Base-by-base conservation (phyloP, 768 basidiomycete genomes). In the Gautieria morchelliformis region DNA sequence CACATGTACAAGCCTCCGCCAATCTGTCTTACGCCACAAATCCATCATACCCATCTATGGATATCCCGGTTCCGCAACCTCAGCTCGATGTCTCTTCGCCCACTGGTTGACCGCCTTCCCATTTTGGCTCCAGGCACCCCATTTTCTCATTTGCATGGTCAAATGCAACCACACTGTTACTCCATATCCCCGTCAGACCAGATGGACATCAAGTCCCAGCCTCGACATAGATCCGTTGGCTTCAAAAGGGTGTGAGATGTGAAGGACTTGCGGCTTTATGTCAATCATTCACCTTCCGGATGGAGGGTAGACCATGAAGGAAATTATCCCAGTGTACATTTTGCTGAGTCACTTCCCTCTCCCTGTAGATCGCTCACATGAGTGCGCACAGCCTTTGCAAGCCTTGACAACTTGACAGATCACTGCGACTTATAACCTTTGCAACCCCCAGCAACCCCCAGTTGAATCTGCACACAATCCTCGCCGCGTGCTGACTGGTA, bases 391-490 rank as follows among this genome's bases (percentile, higher is more conserved):
- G 79, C 80, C 83, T 11, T 67, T 84, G 45, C 78, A 78, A 64
- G 80, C 83, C 60, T 72, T 99, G 49, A 97, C 96, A 2, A 87
- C 87, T 7, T n/a, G n/a, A n/a, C 79, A 89, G 63, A 85, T 98
- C 49, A 74, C 91, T 55, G 87, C 93, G 60, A 97, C 93, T 17
- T 99, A 88, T 73, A 85, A 82, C 65, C 88, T 94, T 61, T 95
- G 94, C 78, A 97, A 98, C 69, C 89, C 94, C 10, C 76, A 82
- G 61, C n/a, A n/a, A n/a, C n/a, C n/a, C 98, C 96, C 77, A 82
- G 87, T 98, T 69, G 96, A 98, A 71, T 88, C 89, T 3, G 74
- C 88, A 2, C 89, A 90, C 69, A 99, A 99, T 72, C 96, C 96
- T 6, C 81, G 96, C 49, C 83, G 96, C 51, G 96, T 99, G 17